Percentiles rank a stretch among this genome's conserved stretches.
These are phyloP conservation scores for Pichia sp. DNA, from an alignment of 1,139 yeast genomes.

Conservation along the genomic window DNA sequence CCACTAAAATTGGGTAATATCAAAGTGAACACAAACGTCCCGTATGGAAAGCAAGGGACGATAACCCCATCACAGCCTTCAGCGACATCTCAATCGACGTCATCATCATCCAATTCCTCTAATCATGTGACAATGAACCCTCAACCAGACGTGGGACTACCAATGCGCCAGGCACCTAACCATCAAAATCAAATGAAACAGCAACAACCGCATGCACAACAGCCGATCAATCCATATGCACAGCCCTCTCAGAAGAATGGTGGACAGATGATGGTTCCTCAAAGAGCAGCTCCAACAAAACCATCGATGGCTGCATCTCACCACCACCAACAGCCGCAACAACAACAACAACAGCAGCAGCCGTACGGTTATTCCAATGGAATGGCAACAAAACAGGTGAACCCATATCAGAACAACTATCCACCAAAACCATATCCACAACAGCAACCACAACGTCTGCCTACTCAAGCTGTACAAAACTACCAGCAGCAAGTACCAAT, in stretches of 20 bases:
- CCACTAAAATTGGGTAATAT: conserved; percentile 5
- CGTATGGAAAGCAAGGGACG: no score
- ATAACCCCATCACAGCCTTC: no score
- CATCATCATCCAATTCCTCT: conserved; percentile 1
- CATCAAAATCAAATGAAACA: conserved; percentile 14
- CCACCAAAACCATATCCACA: no score
- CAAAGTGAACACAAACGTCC: conserved; percentile 4
- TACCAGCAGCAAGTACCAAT: conserved; percentile 6
- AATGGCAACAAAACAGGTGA: no score
- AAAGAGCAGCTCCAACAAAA: not conserved
- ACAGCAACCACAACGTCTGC: not conserved
- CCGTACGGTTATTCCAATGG: no score
- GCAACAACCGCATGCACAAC: conserved; percentile 1
- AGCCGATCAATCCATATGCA: conserved; percentile 15
- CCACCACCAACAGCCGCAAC: not conserved
- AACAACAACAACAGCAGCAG: conserved; percentile 1
- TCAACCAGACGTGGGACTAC: conserved; percentile 27
- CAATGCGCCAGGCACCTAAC: conserved; percentile 35
- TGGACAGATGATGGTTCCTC: no score
- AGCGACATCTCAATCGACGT: conserved; percentile 1
- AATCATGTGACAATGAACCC: not conserved
- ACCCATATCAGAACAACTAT: no score
- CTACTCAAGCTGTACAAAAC: not conserved
- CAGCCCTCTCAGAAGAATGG: conserved; percentile 16
- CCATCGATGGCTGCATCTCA: conserved; percentile 11